Evolutionary conservation across 257 asterid species (phyloP).

Genomic region (Ballota nigra): DNA sequence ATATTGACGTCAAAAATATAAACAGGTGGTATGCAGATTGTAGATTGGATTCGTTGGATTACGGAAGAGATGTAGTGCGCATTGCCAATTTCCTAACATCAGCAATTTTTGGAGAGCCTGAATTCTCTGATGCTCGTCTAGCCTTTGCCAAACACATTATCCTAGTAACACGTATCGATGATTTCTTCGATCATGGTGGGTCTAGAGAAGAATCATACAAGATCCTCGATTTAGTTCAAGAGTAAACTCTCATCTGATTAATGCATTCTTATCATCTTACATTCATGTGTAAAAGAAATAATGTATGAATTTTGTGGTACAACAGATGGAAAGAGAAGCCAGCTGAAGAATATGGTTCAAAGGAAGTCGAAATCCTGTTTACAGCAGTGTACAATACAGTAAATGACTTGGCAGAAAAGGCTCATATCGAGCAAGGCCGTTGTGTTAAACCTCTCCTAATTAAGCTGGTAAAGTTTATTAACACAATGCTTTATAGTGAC

Average conservation of each 20-base stretch:
- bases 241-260: slow-evolving; percentile 19
- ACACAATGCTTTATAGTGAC: background rate
- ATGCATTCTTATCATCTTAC: background rate
- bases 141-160: slow-evolving; percentile 24
- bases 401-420: slow-evolving; percentile 36
- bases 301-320: background rate
- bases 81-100: slow-evolving; percentile 25
- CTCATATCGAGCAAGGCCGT: slow-evolving; percentile 34
- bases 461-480: slow-evolving; percentile 21
- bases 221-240: slow-evolving; percentile 27
- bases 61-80: slow-evolving; percentile 22
- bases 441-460: slow-evolving; percentile 26
- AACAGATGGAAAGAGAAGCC: slow-evolving; percentile 45
- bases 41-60: slow-evolving; percentile 27
- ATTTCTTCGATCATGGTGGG: slow-evolving; percentile 41
- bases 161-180: slow-evolving; percentile 39
- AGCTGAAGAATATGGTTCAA: slow-evolving; percentile 17
- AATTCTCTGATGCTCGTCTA: slow-evolving; percentile 35
- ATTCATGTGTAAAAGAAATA: background rate
- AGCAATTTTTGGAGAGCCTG: slow-evolving; percentile 32
- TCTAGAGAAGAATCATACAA: slow-evolving; percentile 36
- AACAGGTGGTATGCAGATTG: slow-evolving; percentile 43
- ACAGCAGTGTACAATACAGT: slow-evolving; percentile 33
- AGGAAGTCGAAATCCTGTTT: slow-evolving; percentile 34
- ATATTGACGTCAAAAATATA: background rate